phyloP scores from a whole-genome alignment of 352 stramenopile genomes.

The Phytophthora hybrid region DNA sequence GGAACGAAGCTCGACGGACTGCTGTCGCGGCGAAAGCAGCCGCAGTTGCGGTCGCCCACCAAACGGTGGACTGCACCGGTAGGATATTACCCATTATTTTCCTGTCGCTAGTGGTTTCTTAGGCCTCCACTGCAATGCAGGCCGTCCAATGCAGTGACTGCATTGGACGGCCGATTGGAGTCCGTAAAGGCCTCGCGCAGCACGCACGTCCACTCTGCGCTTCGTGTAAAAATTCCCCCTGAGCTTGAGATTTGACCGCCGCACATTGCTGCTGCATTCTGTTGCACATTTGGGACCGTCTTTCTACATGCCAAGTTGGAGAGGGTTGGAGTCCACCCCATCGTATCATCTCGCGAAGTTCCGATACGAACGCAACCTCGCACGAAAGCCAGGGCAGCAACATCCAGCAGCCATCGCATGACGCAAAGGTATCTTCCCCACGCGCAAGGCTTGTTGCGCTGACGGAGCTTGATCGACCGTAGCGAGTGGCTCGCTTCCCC shows the following conservation, averaged over 20 bases:
- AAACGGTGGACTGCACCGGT: neutral
- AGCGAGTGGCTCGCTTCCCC: slow-evolving; percentile 8
- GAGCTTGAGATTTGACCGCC: slow-evolving; percentile 29
- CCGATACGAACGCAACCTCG: neutral
- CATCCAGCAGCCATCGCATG: slow-evolving; percentile 23
- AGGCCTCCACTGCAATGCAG: neutral
- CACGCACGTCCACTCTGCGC: slow-evolving; percentile 19
- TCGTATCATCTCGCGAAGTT: slow-evolving; percentile 1
- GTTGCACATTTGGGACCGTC: slow-evolving; percentile 5
- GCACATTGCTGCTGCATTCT: slow-evolving; percentile 10
- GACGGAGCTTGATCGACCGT: neutral
- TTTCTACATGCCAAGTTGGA: neutral
- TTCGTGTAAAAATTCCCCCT: slow-evolving; percentile 14
- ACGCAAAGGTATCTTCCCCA: slow-evolving; percentile 15
- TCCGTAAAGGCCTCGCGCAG: slow-evolving; percentile 25
- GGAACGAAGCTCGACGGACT: slow-evolving; percentile 12
- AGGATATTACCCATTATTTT: neutral
- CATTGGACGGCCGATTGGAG: slow-evolving; percentile 17
- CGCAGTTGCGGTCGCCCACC: slow-evolving; percentile 1
- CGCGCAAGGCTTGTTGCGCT: neutral
- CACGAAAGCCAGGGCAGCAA: slow-evolving; percentile 6
- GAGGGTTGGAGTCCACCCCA: neutral
- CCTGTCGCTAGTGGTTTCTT: neutral
- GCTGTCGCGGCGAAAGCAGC: neutral
- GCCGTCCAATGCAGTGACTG: neutral